These are phyloP conservation scores for Chaetomium tenue DNA, from an alignment of 495 filamentous ascomycete genomes.

Conservation along the genomic window DNA sequence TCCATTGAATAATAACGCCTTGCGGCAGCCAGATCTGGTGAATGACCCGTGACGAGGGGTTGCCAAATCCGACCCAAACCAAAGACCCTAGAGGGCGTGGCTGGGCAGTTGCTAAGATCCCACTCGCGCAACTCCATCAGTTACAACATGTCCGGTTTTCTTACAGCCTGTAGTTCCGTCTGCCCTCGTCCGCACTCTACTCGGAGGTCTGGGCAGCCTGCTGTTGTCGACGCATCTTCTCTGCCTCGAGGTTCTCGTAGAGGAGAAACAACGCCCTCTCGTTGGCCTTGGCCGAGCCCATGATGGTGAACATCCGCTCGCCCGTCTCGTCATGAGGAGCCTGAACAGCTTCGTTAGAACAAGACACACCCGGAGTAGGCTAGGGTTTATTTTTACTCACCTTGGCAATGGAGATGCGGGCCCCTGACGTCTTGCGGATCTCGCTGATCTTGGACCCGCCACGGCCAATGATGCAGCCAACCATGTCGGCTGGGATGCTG, in stretches of 20 bases:
- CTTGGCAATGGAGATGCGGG: slow-evolving; percentile 97
- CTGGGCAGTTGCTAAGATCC: slow-evolving; percentile 24
- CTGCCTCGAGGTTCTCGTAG: slow-evolving; percentile 97
- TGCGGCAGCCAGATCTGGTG: slow-evolving; percentile 60
- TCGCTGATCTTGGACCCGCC: slow-evolving; percentile 95
- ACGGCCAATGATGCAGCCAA: slow-evolving; percentile 97
- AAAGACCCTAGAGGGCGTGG: slow-evolving; percentile 30
- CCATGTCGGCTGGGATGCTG: slow-evolving; percentile 98
- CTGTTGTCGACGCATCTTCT: slow-evolving; percentile 94
- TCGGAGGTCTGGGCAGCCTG: slow-evolving; percentile 53
- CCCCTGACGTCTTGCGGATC: slow-evolving; percentile 92
- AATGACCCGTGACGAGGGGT: slow-evolving; percentile 42
- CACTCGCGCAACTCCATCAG: slow-evolving; percentile 24
- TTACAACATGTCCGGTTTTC: slow-evolving; percentile 30
- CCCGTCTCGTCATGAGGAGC: slow-evolving; percentile 95
- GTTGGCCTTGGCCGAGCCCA: slow-evolving; percentile 85
- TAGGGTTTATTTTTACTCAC: slow-evolving; percentile 31
- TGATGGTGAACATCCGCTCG: slow-evolving; percentile 99
- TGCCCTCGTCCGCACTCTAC: slow-evolving; percentile 51
- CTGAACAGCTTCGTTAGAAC: slow-evolving; percentile 27
- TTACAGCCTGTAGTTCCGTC: slow-evolving; percentile 33
- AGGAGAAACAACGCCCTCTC: slow-evolving; percentile 93
- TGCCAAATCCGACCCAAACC: slow-evolving; percentile 47
- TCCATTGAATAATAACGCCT: slow-evolving; percentile 52
- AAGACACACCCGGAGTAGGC: background rate